Percentiles rank a stretch among this genome's conserved stretches.
phyloP scores from a whole-genome alignment of 2,329 filamentous ascomycete genomes.

The Sporothrix euskadiensis region DNA sequence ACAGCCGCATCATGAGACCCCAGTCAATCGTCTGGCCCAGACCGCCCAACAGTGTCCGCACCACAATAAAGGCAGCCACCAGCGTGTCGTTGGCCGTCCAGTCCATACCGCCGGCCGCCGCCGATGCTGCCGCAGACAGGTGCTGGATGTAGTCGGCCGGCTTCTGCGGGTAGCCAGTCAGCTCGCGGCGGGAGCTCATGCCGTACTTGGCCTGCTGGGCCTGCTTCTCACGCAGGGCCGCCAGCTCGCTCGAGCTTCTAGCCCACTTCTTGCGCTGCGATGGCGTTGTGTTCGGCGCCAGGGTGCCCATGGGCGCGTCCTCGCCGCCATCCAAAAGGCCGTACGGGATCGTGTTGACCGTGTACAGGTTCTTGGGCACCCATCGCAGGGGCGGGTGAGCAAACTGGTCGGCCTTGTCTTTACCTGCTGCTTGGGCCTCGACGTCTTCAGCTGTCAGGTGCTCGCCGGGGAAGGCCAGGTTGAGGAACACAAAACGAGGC shows the following conservation, averaged over 20 bases:
- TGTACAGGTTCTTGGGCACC: slow-evolving; percentile 45
- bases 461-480: slow-evolving; percentile 34
- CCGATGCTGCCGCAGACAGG: background rate
- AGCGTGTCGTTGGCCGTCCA: slow-evolving; percentile 49
- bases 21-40: slow-evolving; percentile 61
- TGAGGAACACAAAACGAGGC: slow-evolving; percentile 45
- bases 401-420: slow-evolving; percentile 23
- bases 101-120: slow-evolving; percentile 35
- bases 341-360: slow-evolving; percentile 47
- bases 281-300: background rate
- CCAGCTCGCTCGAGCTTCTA: background rate
- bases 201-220: slow-evolving; percentile 34
- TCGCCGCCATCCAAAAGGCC: slow-evolving; percentile 36
- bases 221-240: slow-evolving; percentile 15
- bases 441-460: slow-evolving; percentile 27
- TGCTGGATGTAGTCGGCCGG: slow-evolving; percentile 40
- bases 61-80: slow-evolving; percentile 58
- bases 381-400: slow-evolving; percentile 38
- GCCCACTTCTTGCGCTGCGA: background rate
- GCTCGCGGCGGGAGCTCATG: slow-evolving; percentile 38
- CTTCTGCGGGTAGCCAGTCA: slow-evolving; percentile 40
- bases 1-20: slow-evolving; percentile 58
- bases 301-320: background rate
- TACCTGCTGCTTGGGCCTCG: slow-evolving; percentile 29
- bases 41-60: slow-evolving; percentile 61